Evolutionary conservation across 2,329 filamentous ascomycete genomes (phyloP), one percentile per base, ranked within the genome.

Genomic region (Talaromyces verruculosus): DNA sequence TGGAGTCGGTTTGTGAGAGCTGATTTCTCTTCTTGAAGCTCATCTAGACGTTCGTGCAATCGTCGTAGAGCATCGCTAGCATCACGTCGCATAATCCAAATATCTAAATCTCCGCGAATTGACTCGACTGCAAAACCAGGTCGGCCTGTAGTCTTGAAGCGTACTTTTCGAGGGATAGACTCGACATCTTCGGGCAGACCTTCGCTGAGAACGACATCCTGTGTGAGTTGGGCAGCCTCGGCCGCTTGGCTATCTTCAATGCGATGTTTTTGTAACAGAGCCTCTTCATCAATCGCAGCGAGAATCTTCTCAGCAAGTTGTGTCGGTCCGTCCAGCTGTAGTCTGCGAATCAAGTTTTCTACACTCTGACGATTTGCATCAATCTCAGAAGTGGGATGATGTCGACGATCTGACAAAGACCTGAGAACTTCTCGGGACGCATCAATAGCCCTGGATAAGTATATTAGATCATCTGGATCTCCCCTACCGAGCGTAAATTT

Each of bases 401-500:
- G 19, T 41, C 59, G 59, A 17, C 72, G 68, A 25, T 67, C 69
- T 3, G 70, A 69, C 25, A 80, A 65, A n/a, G 77, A 72, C 45
- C 72, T 69, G 68, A 72, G 76, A 53, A 96, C 88, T 19, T 89
- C 85, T 64, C 87, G 84, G 4, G 91, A 93, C 5, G 91, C 88
- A 61, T 86, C 79, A 67, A 98, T 91, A 0, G 95, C 97, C 70
- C 86, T 89, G 0, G 92, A 91, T 15, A 99, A 83, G 60, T 88
- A 90, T 51, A 98, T 82, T 43, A 99, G 84, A 76, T 98, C 95
- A 74, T 98, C 94, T 0, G 94, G 86, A 72, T 96, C 91, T n/a
- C 94, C 95, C 68, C 92, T 87, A 11, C 94, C 93, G 8, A 98
- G 85, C 0, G 94, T 91, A 76, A 99, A 98, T 75, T 95, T 97